Evolutionary conservation across 2,329 filamentous ascomycete genomes (phyloP).

Genomic region (Laburnicola sp.): DNA sequence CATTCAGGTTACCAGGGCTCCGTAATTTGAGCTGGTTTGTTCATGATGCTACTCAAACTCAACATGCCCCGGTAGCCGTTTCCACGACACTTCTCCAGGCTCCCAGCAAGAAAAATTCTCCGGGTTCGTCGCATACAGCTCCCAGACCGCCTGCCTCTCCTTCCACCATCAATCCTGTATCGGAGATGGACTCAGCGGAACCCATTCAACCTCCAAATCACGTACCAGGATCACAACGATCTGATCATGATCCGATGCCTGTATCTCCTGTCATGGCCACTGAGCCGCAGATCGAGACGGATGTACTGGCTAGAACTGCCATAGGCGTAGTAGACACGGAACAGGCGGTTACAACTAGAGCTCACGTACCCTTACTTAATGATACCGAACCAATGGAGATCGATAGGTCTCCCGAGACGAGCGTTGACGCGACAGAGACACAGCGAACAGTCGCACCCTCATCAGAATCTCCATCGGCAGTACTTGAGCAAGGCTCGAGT

Average conservation of each 20-base stretch:
- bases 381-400: too few relatives aligned
- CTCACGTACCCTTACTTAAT: too few relatives aligned
- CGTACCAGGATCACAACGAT: background rate
- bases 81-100: background rate
- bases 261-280: background rate
- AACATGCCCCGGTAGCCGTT: background rate
- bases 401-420: background rate
- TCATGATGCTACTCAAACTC: slow-evolving; percentile 1
- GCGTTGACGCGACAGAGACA: background rate
- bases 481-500: background rate
- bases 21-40: slow-evolving; percentile 44
- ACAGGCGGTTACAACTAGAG: background rate
- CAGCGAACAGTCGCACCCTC: background rate
- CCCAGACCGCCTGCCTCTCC: background rate
- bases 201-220: background rate
- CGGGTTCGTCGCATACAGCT: background rate
- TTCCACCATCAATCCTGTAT: background rate
- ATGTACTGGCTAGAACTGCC: background rate
- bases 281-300: background rate
- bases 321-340: background rate
- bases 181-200: background rate
- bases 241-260: too few relatives aligned
- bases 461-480: background rate
- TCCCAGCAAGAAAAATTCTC: background rate
- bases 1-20: slow-evolving; percentile 46